phyloP scores from a whole-genome alignment of 2,329 filamentous ascomycete genomes.

The Graphium sp. region DNA sequence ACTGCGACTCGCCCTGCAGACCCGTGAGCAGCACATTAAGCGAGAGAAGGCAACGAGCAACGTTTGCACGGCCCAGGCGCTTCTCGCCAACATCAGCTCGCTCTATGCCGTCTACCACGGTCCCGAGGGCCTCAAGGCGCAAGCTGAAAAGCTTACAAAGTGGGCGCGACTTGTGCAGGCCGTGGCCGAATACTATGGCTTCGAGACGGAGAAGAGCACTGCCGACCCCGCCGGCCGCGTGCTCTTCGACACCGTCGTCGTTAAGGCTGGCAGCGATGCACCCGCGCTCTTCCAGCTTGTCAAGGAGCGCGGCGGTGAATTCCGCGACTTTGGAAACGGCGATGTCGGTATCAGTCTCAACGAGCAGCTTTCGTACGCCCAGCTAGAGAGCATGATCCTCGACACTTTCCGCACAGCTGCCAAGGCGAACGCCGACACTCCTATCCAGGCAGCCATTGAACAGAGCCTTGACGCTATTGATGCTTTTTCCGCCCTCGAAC shows the following conservation, averaged over 20 bases:
- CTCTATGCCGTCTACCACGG: conserved; percentile 93
- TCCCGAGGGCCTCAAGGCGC: conserved; percentile 63
- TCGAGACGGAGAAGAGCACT: conserved; percentile 41
- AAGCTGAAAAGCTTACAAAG: conserved; percentile 62
- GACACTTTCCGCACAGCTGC: conserved; percentile 13
- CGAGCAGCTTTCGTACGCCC: conserved; percentile 10
- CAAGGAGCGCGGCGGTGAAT: conserved; percentile 8
- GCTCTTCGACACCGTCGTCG: conserved; percentile 68
- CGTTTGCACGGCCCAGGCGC: conserved; percentile 86
- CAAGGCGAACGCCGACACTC: conserved; percentile 9
- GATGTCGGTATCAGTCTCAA: conserved; percentile 15
- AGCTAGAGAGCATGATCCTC: conserved; percentile 35
- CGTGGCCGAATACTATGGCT: conserved; percentile 44
- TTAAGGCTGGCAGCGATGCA: conserved; percentile 37
- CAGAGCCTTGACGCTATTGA: conserved; percentile 5
- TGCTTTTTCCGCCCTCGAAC: conserved; percentile 7
- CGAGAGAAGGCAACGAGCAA: conserved; percentile 96
- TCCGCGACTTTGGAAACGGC: conserved; percentile 12
- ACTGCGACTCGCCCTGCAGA: conserved; percentile 74
- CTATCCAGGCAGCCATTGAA: conserved; percentile 8
- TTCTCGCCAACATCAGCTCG: conserved; percentile 89
- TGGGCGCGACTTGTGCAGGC: conserved; percentile 54
- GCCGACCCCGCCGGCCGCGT: conserved; percentile 37
- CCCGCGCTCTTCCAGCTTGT: too few species aligned
- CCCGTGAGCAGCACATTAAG: conserved; percentile 88